Base-by-base conservation (phyloP, 306 rosid genomes). In the Lathyrus tuberosus region DNA sequence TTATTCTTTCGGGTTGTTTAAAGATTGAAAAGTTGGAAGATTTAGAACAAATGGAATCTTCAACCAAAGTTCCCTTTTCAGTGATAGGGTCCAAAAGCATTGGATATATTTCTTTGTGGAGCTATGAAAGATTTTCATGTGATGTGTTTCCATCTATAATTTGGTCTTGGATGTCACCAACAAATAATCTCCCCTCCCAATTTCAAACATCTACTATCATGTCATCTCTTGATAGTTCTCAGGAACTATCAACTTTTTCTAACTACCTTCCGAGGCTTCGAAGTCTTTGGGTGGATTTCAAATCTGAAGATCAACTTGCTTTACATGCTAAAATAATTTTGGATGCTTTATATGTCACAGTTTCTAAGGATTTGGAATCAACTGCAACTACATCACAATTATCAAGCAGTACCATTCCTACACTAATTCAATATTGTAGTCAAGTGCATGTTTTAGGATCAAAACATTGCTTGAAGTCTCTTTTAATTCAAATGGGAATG, bases 151-250 rank as follows among this genome's bases (percentile, higher is more conserved):
- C 78, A 26, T 73, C 71, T 15, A 31, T 73, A 15, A 52, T 73
- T 22, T 17, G 37, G 71, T 83, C 79, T 17, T 69, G 79, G 72
- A 68, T 57, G 33, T 80, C 72, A 30, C 85, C 85, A 26, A 75
- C 35, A 28, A 73, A 60, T 22, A 30, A 1, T 64, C 30, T 54
- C 1, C 12, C 59, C 1, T 57, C 71, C 2, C 40, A 4, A 4
- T 20, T n/a, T 42, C 74, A 16, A 26, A 7, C 75, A 48, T 4
- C 3, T 60, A 3, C 2, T 12, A n/a, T 0, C 18, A 17, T 18
- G 69, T 16, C 79, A 28, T 54, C 60, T 22, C 49, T 22, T n/a
- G 18, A 40, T 18, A 61, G 7, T 33, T 60, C 69, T 15, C 20
- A 28, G 0, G 16, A 17, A 6, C 18, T 43, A 28, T 16, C 58